Evolutionary conservation across 352 stramenopile species (phyloP).

Genomic region (Phytophthora quininea): DNA sequence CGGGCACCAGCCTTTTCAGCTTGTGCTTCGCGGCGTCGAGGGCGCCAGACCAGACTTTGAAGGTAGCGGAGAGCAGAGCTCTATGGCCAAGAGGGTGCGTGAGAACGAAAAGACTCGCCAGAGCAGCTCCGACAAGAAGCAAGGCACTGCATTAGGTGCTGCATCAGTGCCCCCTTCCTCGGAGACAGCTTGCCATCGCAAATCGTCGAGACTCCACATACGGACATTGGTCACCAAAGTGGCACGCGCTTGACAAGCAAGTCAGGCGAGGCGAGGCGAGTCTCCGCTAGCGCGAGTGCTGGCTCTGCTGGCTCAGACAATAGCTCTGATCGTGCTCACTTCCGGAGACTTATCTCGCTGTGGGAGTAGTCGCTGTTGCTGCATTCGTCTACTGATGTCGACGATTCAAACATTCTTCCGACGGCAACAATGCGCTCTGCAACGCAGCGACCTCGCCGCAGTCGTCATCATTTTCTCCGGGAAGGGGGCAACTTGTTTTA

Average conservation of each 20-base stretch:
- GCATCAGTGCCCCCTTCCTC: constrained; percentile 11
- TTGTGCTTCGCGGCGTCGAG: background rate
- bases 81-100: background rate
- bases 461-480: too few species aligned
- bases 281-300: too few species aligned
- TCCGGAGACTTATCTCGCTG: too few species aligned
- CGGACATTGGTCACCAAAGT: constrained; percentile 13
- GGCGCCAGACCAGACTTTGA: background rate
- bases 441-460: too few species aligned
- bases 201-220: constrained; percentile 6
- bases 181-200: constrained; percentile 32
- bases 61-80: background rate
- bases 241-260: background rate
- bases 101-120: background rate
- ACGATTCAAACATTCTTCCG: too few species aligned
- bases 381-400: too few species aligned
- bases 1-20: background rate
- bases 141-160: background rate
- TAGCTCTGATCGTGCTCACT: too few species aligned
- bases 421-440: too few species aligned
- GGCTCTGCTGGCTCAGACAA: too few species aligned
- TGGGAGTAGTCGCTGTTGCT: too few species aligned
- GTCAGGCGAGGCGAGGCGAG: background rate
- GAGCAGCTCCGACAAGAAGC: background rate
- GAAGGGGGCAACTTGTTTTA: background rate